Evolutionary conservation across 441 rosid species (phyloP), one percentile per base, ranked within the genome.

Genomic region (Adansonia rubrostipa): DNA sequence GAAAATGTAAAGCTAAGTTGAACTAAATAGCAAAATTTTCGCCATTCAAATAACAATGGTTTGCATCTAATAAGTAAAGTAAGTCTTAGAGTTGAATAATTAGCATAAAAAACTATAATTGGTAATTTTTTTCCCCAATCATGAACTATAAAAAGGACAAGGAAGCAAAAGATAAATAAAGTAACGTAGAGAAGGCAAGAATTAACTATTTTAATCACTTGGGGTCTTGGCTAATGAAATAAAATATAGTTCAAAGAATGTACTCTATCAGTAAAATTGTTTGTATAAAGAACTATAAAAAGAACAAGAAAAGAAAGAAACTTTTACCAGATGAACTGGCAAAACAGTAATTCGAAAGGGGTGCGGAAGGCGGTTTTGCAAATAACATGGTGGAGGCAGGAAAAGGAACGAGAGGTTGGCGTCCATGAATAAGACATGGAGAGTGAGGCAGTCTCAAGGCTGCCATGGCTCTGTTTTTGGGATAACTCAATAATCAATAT

Each of bases 391-490:
- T 65, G 54, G 88, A 51, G 77, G 61, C 64, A 64, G 77, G 78
- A 64, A 84, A 77, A 17, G 87, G 78, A 60, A 63, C 13, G 24
- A 80, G 83, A 69, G 85, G 56, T 79, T 78, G 83, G 62, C 84
- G 83, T 78, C 86, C 80, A 82, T 86, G 84, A 85, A 75, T 11
- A 40, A 64, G n/a, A 72, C 63, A 77, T 19, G 66, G 80, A 74
- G 87, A 71, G 53, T 76, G 85, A 71, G 85, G 84, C 74, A 86
- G 76, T 47, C 78, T 85, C 83, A 88, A 74, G 81, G 85, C 83
- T 74, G 81, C 88, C 92, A 87, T 90, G 76, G 80, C 68, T 64
- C 57, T 68, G 62, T 68, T 71, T 63, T 9, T 47, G 9, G 54
- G 58, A 17, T 19, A 42, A 10, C 74, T 36, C 65, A 14, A 45